A percentile compares a stretch with the other conserved stretches of the same genome.
Evolutionary conservation across 768 basidiomycete species (phyloP).

Genomic region (Lyophyllum atratum): DNA sequence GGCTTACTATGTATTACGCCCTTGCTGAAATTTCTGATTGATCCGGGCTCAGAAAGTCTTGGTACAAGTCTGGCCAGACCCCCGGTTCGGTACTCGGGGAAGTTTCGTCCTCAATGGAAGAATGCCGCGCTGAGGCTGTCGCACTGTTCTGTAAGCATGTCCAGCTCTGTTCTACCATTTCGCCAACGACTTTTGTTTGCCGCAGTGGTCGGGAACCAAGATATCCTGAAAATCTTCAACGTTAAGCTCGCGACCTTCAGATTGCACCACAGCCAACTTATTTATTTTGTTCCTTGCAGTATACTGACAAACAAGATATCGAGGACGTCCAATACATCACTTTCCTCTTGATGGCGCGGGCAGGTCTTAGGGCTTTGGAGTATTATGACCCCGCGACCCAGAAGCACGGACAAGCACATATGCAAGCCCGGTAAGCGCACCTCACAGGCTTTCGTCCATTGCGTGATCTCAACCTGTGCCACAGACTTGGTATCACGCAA

Average conservation of each 20-base stretch:
- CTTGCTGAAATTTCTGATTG: not conserved
- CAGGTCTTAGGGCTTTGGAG: conserved; percentile 76
- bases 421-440: conserved; percentile 76
- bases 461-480: not conserved
- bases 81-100: conserved; percentile 82
- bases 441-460: not conserved
- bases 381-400: conserved; percentile 79
- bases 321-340: conserved; percentile 82
- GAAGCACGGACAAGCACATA: conserved; percentile 89
- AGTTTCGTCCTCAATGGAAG: conserved; percentile 89
- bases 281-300: conserved; percentile 39
- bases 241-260: conserved; percentile 38
- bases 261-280: not conserved
- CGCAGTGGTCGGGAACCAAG: conserved; percentile 70
- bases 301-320: conserved; percentile 63
- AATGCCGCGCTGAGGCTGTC: conserved; percentile 90
- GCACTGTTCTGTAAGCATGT: conserved; percentile 68
- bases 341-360: conserved; percentile 86
- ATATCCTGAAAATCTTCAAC: conserved; percentile 81
- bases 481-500: conserved; percentile 79
- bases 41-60: conserved; percentile 54
- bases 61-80: conserved; percentile 90
- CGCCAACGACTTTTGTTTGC: not conserved
- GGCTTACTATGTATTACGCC: conserved; percentile 15
- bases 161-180: not conserved